phyloP scores from a whole-genome alignment of 768 basidiomycete genomes.

The Pleurotus cornucopiae region DNA sequence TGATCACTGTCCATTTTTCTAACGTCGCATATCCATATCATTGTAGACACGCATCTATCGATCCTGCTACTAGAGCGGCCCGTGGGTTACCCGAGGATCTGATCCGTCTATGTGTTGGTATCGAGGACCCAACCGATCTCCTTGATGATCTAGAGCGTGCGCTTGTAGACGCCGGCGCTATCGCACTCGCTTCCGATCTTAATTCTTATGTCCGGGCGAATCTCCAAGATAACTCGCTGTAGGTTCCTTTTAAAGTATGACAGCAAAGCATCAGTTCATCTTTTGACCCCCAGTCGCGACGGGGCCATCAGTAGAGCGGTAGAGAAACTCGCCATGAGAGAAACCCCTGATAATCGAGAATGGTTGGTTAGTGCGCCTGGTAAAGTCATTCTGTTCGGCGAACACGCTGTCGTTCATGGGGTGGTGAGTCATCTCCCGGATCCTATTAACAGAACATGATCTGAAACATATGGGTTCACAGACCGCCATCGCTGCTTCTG shows the following conservation, averaged over 20 bases:
- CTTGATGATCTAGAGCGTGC: constrained; percentile 94
- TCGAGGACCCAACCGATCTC: constrained; percentile 91
- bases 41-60: constrained; percentile 91
- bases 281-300: background rate
- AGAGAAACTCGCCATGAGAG: constrained; percentile 50
- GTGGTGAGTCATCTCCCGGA: constrained; percentile 56
- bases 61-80: constrained; percentile 90
- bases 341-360: constrained; percentile 38
- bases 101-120: constrained; percentile 96
- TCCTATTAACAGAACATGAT: background rate
- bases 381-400: constrained; percentile 96
- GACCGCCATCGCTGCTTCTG: constrained; percentile 93
- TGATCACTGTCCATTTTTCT: constrained; percentile 6
- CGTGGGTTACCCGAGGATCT: constrained; percentile 98
- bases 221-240: constrained; percentile 20
- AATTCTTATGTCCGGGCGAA: constrained; percentile 41
- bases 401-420: constrained; percentile 98
- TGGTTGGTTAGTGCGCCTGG: constrained; percentile 95
- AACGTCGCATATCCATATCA: constrained; percentile 12
- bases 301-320: constrained; percentile 51
- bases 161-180: constrained; percentile 87
- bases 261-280: background rate
- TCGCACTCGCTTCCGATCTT: constrained; percentile 46
- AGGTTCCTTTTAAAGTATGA: background rate
- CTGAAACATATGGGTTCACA: constrained; percentile 23